Evolutionary conservation across 176 grass and related monocot genomes (phyloP), one percentile per base, ranked within the genome.

Genomic region (Musa troglodytarum): DNA sequence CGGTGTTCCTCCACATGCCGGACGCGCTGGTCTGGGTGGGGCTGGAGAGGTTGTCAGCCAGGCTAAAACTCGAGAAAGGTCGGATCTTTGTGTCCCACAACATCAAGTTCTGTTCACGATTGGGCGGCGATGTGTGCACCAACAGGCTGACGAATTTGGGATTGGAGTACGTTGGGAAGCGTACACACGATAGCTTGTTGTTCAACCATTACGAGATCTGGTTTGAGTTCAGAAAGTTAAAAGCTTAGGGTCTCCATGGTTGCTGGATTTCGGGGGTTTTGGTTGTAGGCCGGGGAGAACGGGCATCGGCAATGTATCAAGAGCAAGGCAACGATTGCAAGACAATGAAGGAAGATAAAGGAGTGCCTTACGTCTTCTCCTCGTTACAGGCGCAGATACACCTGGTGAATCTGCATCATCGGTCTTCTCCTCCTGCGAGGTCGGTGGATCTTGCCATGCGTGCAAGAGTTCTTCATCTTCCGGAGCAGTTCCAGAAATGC

Each of bases 121-220:
- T 89, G 78, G 88, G 88, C 49, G 86, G 84, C 24, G 88, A 91
- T 21, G 84, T 84, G 67, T 99, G 95, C 81, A 92, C 84, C 49
- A 86, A 52, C 3, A 67, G 76, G 70, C 90, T 99, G 56, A 64
- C n/a, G 0, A 81, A 89, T 15, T 71, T 99, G 75, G 90, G 90
- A 8, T 83, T 99, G 59, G 84, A 94, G 19, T 92, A 89, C 84
- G 84, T 87, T 15, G 86, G 88, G 22, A 88, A 91, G 83, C 88
- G 63, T 63, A 94, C 86, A 76, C 91, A 99, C 82, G 95, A 99
- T 80, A 99, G 95, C 65, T 87, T 99, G 66, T 65, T 99, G 68
- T 99, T 99, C 81, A 99, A 92, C 83, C 95, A 94, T 81, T 99
- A 94, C 1, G 95, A 99, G 85, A 89, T 90, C 5, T 99, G 91